These are phyloP conservation scores for Rhodotorula paludigena DNA, from an alignment of 768 basidiomycete species.

Conservation along the genomic window DNA sequence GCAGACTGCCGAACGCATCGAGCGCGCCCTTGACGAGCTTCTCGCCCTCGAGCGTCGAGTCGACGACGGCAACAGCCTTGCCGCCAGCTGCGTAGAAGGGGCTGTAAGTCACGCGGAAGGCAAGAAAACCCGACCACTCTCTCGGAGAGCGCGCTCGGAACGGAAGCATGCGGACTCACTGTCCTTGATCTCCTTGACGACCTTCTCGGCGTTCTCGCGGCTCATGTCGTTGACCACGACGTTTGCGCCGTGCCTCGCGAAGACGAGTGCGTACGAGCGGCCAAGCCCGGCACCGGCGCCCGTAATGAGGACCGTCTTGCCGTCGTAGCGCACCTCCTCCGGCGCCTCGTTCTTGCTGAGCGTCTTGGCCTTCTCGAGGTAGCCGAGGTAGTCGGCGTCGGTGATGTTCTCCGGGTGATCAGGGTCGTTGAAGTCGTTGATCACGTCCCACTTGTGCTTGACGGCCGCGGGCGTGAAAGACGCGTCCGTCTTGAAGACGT, in stretches of 20 bases:
- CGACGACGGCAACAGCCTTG: slow-evolving; percentile 73
- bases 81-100: slow-evolving; percentile 62
- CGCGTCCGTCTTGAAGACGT: slow-evolving; percentile 80
- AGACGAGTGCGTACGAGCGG: slow-evolving; percentile 86
- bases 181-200: slow-evolving; percentile 79
- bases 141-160: too few relatives aligned
- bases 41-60: slow-evolving; percentile 87
- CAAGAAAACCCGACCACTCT: too few relatives aligned
- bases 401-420: slow-evolving; percentile 42
- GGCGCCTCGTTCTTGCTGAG: slow-evolving; percentile 65
- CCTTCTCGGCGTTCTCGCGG: slow-evolving; percentile 72
- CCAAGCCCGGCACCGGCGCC: slow-evolving; percentile 94
- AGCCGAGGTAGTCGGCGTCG: slow-evolving; percentile 52
- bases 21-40: slow-evolving; percentile 78
- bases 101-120: background rate
- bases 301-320: slow-evolving; percentile 86
- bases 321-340: slow-evolving; percentile 70
- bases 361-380: slow-evolving; percentile 62
- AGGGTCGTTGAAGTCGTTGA: slow-evolving; percentile 71
- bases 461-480: slow-evolving; percentile 94
- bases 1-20: slow-evolving; percentile 79
- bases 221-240: slow-evolving; percentile 94
- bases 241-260: slow-evolving; percentile 84
- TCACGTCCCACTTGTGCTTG: slow-evolving; percentile 72
- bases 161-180: slow-evolving; percentile 50